These are phyloP conservation scores for Coemansia sp. DNA, from an alignment of 192 early-diverging fungal species.

Conservation along the genomic window DNA sequence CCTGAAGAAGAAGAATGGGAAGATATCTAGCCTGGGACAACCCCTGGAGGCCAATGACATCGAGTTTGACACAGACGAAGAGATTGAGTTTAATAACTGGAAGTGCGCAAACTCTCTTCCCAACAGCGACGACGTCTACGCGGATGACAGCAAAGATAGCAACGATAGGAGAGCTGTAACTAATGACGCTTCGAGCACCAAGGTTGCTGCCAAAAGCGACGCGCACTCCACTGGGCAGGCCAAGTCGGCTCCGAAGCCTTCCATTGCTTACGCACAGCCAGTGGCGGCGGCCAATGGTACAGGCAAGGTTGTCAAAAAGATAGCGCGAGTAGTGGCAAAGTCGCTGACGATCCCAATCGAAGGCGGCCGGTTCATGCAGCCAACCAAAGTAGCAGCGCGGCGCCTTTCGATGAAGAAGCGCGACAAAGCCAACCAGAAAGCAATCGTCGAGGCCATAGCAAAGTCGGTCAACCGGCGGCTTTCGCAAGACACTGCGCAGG, in stretches of 20 bases:
- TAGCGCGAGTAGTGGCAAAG: not conserved
- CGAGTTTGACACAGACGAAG: slow-evolving; percentile 44
- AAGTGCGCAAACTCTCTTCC: slow-evolving; percentile 20
- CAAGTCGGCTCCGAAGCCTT: not conserved
- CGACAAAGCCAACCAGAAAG: slow-evolving; percentile 36
- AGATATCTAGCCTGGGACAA: not conserved
- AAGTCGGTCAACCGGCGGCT: slow-evolving; percentile 23
- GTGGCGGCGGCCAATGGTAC: slow-evolving; percentile 2
- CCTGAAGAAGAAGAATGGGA: not conserved
- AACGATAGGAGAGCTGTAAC: not conserved
- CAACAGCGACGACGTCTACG: not conserved
- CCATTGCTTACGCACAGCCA: not conserved
- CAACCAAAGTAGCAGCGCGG: slow-evolving; percentile 36
- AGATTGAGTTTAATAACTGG: slow-evolving; percentile 47
- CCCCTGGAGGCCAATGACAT: not conserved
- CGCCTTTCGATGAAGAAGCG: slow-evolving; percentile 38
- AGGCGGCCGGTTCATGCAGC: slow-evolving; percentile 42
- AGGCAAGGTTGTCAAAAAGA: not conserved
- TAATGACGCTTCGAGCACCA: not conserved
- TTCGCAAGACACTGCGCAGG: slow-evolving; percentile 4
- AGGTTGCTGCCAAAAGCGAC: not conserved
- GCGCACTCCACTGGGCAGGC: not conserved
- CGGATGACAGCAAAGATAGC: not conserved
- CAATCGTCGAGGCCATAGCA: slow-evolving; percentile 26
- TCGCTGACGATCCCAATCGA: slow-evolving; percentile 36